Conservation (phyloP, 2,329 filamentous ascomycete species). For the Plectosphaerella cucumerina region DNA sequence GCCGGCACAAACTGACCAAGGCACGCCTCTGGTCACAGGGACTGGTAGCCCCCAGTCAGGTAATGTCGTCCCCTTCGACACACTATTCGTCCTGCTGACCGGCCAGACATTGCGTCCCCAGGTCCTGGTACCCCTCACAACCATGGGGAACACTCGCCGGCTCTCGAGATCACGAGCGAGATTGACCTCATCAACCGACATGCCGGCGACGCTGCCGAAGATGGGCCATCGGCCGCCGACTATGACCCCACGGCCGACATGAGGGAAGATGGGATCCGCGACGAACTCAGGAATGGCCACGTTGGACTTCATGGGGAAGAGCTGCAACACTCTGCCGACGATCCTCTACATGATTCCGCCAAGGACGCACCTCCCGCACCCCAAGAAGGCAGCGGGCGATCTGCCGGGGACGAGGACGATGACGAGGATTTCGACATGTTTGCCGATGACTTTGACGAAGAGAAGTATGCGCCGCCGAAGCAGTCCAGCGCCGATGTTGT, state of each 20-base stretch:
- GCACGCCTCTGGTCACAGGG: slow-evolving; percentile 33
- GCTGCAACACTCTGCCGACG: not conserved
- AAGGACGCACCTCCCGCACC: slow-evolving; percentile 21
- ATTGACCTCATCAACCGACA: slow-evolving; percentile 62
- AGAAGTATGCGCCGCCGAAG: slow-evolving; percentile 57
- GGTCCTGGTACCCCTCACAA: slow-evolving; percentile 8
- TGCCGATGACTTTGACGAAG: slow-evolving; percentile 71
- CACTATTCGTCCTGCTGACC: slow-evolving; percentile 16
- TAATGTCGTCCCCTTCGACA: slow-evolving; percentile 22
- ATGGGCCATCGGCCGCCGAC: slow-evolving; percentile 86
- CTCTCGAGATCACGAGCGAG: slow-evolving; percentile 62
- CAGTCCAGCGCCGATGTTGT: slow-evolving; percentile 27
- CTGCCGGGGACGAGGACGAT: slow-evolving; percentile 51
- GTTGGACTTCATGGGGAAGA: slow-evolving; percentile 44
- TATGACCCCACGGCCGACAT: slow-evolving; percentile 89
- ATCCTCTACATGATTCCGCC: slow-evolving; percentile 6
- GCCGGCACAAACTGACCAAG: slow-evolving; percentile 41
- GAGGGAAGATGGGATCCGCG: slow-evolving; percentile 73
- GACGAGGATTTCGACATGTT: slow-evolving; percentile 85
- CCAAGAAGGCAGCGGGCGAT: slow-evolving; percentile 25
- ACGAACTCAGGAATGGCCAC: slow-evolving; percentile 59
- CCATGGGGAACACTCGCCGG: slow-evolving; percentile 40
- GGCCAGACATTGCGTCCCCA: slow-evolving; percentile 35
- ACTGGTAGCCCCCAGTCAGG: slow-evolving; percentile 42
- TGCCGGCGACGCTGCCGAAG: slow-evolving; percentile 43